Conservation (phyloP, 176 grass and related monocot species). For the Poa pratensis region DNA sequence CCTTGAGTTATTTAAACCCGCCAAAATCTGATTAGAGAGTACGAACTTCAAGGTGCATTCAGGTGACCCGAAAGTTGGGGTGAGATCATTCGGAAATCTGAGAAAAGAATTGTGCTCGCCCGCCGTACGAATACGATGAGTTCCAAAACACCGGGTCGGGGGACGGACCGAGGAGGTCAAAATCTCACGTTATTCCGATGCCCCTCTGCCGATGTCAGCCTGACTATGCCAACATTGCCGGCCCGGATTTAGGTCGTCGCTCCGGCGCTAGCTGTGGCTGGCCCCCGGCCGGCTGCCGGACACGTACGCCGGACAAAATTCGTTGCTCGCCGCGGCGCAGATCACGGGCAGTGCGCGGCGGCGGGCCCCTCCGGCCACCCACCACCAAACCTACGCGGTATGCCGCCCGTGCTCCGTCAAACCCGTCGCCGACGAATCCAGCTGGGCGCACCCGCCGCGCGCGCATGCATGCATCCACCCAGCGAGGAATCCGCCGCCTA, state of each 20-base stretch:
- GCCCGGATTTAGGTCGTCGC: not conserved
- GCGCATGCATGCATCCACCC: not conserved
- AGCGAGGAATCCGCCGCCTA: not conserved
- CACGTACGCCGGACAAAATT: not conserved
- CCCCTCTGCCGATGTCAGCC: not conserved
- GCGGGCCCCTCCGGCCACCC: not conserved
- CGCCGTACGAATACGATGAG: not conserved
- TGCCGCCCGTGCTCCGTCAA: conserved; percentile 8
- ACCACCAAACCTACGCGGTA: not conserved
- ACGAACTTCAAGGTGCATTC: too few species aligned
- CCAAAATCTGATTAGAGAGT: too few species aligned
- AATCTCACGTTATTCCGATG: not conserved
- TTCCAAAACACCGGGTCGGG: not conserved
- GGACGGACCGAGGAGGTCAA: conserved; percentile 2
- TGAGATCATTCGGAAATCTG: not conserved
- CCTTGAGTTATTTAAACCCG: not conserved
- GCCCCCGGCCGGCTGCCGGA: not conserved
- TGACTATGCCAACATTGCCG: not conserved
- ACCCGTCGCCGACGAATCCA: conserved; percentile 20
- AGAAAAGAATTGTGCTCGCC: not conserved
- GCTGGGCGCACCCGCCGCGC: not conserved
- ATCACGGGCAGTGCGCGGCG: conserved; percentile 35
- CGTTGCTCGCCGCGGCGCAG: not conserved
- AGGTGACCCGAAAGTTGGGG: too few species aligned
- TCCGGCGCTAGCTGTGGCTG: not conserved